Base-by-base conservation (phyloP, 768 basidiomycete genomes). In the Podaxis carcinomalis region DNA sequence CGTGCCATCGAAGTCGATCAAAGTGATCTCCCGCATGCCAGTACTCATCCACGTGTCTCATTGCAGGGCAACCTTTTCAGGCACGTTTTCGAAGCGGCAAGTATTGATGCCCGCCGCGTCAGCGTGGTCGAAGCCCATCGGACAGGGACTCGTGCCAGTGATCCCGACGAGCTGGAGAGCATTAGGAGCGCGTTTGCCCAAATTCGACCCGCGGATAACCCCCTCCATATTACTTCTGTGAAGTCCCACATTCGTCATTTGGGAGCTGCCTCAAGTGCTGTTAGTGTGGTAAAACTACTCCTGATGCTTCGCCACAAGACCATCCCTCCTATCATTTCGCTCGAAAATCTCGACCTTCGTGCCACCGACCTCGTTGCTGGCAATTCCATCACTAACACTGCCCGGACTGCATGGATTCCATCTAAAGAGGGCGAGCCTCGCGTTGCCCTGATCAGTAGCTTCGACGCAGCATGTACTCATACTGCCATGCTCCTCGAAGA, bases 241-340 rank as follows among this genome's bases (percentile, higher is more conserved):
- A 90, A 90, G 64, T 86, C 82, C 7, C 90, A 90, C 66, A 82
- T 90, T 23, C 89, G 90, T 0, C 90, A 92, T 67, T 74, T 87
- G 3, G 90, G 90, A 68, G 87, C 88, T 0, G 89, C 89, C 11
- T 90, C 89, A 10, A 89, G 90, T 1, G 82, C 85, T 4, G 85
- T 86, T 5, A 82, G 88, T 16, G 78, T 92, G 4, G 87, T 84
- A 5, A 92, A 92, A 62, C 73, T 90, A 42, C 69, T 91, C 32
- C 73, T 91, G 51, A 90, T 91, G 90, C 63, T 91, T 37, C 77
- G 72, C 25, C 76, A 87, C 40, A 69, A 72, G 19, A 66, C 67
- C 5, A 87, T 92, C 49, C 89, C 89, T 9, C 76, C 73, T 35
- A 83, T 84, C 58, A 84, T 89, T 46, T 87, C 84, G 0, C 68